Percentiles rank a stretch among this genome's conserved stretches.
Conservation (phyloP, 2,329 filamentous ascomycete genomes). For the Neobulgaria alba region DNA sequence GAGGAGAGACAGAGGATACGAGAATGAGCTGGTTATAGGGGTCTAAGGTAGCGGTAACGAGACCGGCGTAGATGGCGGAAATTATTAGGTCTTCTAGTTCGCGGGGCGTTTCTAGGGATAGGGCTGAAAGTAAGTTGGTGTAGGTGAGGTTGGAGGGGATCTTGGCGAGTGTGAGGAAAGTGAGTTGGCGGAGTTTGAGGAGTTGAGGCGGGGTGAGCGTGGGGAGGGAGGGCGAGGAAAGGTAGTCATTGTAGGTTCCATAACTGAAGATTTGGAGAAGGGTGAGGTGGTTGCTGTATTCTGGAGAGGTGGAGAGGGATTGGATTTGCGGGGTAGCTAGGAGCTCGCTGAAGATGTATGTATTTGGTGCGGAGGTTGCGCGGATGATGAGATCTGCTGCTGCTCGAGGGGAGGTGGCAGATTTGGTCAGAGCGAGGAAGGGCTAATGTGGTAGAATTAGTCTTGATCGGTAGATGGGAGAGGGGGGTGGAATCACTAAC, state of each 20-base stretch:
- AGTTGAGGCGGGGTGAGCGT: slow-evolving; percentile 62
- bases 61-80: slow-evolving; percentile 75
- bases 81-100: slow-evolving; percentile 83
- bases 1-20: slow-evolving; percentile 71
- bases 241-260: slow-evolving; percentile 78
- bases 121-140: slow-evolving; percentile 51
- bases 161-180: slow-evolving; percentile 72
- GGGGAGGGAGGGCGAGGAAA: slow-evolving; percentile 49
- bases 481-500: slow-evolving; percentile 30
- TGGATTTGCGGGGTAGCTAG: slow-evolving; percentile 74
- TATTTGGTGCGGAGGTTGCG: slow-evolving; percentile 82
- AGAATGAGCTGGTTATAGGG: slow-evolving; percentile 65
- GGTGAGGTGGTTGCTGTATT: slow-evolving; percentile 55
- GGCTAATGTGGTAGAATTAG: slow-evolving; percentile 47
- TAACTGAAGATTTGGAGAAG: slow-evolving; percentile 86
- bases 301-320: slow-evolving; percentile 44
- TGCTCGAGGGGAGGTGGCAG: slow-evolving; percentile 73
- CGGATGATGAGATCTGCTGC: slow-evolving; percentile 78
- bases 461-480: neutral
- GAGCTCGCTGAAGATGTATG: slow-evolving; percentile 92
- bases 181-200: slow-evolving; percentile 83
- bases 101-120: slow-evolving; percentile 57
- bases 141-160: slow-evolving; percentile 66
- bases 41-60: slow-evolving; percentile 77
- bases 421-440: slow-evolving; percentile 83